Evolutionary conservation across 2,329 filamentous ascomycete genomes (phyloP).

Genomic region (Sporothrix variecibatus): DNA sequence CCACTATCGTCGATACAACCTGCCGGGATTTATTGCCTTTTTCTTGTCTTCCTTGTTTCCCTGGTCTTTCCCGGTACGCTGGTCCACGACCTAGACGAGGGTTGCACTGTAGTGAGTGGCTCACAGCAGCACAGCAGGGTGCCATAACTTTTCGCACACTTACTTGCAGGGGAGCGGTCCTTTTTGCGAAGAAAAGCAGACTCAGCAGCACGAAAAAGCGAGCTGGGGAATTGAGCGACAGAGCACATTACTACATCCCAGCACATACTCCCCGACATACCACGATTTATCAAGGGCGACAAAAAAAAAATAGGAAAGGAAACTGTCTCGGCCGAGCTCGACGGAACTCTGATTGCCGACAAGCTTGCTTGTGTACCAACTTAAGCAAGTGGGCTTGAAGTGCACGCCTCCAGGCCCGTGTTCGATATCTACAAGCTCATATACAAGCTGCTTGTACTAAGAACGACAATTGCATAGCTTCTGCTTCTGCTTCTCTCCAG

Average conservation of each 20-base stretch:
- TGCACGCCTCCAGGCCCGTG: neutral
- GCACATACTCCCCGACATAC: neutral
- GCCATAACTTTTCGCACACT: neutral
- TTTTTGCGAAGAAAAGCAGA: neutral
- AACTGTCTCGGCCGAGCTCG: neutral
- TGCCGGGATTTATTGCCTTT: neutral
- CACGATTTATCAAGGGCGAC: neutral
- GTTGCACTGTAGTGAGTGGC: conserved; percentile 11
- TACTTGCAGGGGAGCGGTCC: neutral
- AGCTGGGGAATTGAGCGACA: neutral
- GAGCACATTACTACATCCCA: neutral
- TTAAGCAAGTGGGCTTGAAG: neutral
- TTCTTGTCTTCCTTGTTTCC: neutral
- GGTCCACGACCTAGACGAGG: neutral
- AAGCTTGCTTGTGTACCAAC: neutral
- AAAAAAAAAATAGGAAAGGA: neutral
- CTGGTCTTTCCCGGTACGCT: conserved; percentile 7
- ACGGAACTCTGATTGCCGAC: neutral
- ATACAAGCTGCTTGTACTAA: neutral
- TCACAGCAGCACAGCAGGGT: neutral
- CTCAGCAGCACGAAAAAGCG: neutral
- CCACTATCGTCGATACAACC: neutral
- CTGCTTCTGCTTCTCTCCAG: neutral
- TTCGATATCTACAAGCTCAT: neutral
- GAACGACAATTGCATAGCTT: neutral